Evolutionary conservation across 2,329 filamentous ascomycete species (phyloP).

Genomic region (Fusarium sp.): DNA sequence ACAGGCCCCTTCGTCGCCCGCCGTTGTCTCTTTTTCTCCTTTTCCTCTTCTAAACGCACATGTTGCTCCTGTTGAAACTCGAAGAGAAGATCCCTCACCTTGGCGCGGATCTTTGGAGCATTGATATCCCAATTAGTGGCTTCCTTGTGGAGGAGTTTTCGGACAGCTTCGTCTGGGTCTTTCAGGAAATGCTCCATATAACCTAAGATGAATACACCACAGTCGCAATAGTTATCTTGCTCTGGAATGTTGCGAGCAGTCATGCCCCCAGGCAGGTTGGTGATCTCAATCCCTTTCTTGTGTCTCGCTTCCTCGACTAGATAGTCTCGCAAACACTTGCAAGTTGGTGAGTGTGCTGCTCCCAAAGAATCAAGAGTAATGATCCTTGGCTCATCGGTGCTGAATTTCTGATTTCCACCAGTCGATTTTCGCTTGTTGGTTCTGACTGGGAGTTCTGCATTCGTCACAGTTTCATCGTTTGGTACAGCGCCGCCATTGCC

Average conservation of each 20-base stretch:
- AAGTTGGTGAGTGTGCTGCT: conserved; percentile 73
- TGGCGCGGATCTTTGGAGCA: conserved; percentile 71
- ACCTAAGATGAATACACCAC: conserved; percentile 87
- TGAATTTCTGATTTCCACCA: conserved; percentile 47
- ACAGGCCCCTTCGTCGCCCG: conserved; percentile 49
- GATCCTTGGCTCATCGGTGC: conserved; percentile 75
- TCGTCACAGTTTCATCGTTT: conserved; percentile 9
- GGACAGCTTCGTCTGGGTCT: conserved; percentile 79
- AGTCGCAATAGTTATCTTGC: conserved; percentile 90
- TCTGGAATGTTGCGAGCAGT: conserved; percentile 82
- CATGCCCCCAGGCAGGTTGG: conserved; percentile 63
- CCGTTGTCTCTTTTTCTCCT: conserved; percentile 53
- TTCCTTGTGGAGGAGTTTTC: conserved; percentile 75
- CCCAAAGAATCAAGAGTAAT: conserved; percentile 91
- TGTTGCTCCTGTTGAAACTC: conserved; percentile 72
- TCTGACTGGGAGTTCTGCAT: conserved; percentile 12
- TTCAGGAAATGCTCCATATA: conserved; percentile 88
- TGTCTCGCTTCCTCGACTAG: conserved; percentile 79
- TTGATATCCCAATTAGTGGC: conserved; percentile 67
- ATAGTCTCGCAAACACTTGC: conserved; percentile 81
- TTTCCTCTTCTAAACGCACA: conserved; percentile 56
- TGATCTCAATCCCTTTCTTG: conserved; percentile 65
- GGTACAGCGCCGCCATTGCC: conserved; percentile 7
- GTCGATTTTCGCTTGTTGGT: conserved; percentile 34
- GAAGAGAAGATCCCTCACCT: conserved; percentile 78